Evolutionary conservation across 768 basidiomycete species (phyloP), one percentile per base, ranked within the genome.

Genomic region (Mycena indigotica): DNA sequence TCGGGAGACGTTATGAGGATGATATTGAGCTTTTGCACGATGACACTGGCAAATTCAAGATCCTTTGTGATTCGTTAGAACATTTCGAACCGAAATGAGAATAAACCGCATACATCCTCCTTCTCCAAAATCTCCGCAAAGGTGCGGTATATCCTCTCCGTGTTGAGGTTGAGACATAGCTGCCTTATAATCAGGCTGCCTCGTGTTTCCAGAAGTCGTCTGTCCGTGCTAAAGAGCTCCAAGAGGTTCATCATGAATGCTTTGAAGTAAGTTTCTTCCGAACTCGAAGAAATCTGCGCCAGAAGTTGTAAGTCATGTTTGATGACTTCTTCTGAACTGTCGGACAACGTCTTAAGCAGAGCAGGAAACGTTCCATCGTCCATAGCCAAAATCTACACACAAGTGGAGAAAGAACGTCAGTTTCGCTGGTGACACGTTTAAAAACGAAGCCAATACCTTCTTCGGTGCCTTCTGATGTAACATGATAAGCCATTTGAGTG

Each of bases 401-500:
- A 50, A 44, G 23, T 15, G 35, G n/a, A 38, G 35, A 38, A 38
- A 38, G n/a, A 38, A 38, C 12, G n/a, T 10, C 10, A 38, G 35
- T n/a, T 10, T 38, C 12, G n/a, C 25, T 28, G n/a, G n/a, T 5
- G 51, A 55, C 21, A 55, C 28, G 13, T 26, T 35, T 35, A 35
- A 24, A 40, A 45, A 5, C 13, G 13, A 13, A 29, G 29, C 30
- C 52, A 67, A 45, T 59, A 90, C 95, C 85, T 96, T 96, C 74
- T 89, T 92, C 0, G 97, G 97, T 13, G 95, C 94, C 68, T 98
- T 98, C 70, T 95, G 91, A 73, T 99, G 97, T 51, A 99, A 75
- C 97, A 99, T 99, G 55, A 97, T 87, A 35, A 99, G 77, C 97
- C 97, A 99, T 73, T 96, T 95, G 65, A 99, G 72, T 2, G 96